Evolutionary conservation across 2,329 filamentous ascomycete genomes (phyloP), one percentile per base, ranked within the genome.

Genomic region (Aureobasidium sp.): DNA sequence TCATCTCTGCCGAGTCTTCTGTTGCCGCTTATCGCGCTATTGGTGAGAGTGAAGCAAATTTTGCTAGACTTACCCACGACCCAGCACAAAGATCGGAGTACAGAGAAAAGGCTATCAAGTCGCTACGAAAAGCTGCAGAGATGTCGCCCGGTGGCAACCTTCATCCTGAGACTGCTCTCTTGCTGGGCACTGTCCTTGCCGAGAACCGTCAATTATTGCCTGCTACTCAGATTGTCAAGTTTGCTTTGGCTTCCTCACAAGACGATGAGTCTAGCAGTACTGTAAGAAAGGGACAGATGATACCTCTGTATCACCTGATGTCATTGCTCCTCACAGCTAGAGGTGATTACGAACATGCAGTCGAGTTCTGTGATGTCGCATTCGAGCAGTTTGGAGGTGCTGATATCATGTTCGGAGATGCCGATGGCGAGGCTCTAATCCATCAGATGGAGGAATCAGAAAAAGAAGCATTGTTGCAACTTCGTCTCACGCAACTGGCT

Each of bases 401-500:
- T 5, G 60, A 56, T 26, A 44, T 61, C 15, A 44, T 62, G 41
- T 55, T 57, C 36, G 51, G 51, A n/a, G 60, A 47, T 1, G 32
- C 41, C 2, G 42, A 56, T n/a, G 44, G 42, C 36, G 26, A 41
- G 5, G 52, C 27, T 3, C 71, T 90, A 51, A 82, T 95, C 0
- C 88, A 93, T 66, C 85, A 89, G 48, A 90, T 97, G 85, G 88
- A 91, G 65, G 84, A 87, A 63, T 84, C 86, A 29, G 92, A 97
- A 71, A 95, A 91, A 71, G 90, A 92, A 73, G 84, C 85, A 53
- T 87, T 99, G 46, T 76, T 99, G n/a, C 90, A 97, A 73, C 86
- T 97, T 64, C 96, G 96, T 74, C 96, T 97, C 84, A 97, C 93
- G 12, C 92, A 97, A 70, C 79, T 99, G 64, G 83, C 89, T 4